Conservation (phyloP, 495 filamentous ascomycete species). For the Penicillium cosmopolitanum region DNA sequence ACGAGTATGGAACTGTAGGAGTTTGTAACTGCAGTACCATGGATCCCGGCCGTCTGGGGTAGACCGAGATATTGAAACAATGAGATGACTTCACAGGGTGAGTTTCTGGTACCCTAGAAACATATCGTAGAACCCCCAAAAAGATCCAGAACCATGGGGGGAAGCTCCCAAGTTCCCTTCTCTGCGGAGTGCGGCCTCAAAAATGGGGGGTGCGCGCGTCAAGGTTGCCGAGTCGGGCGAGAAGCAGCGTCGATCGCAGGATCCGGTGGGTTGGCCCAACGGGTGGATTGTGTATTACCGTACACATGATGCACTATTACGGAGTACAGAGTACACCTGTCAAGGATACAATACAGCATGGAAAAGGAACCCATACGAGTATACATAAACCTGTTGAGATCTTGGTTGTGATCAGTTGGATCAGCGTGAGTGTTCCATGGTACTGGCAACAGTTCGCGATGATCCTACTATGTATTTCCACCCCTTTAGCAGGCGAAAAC, state of each 20-base stretch:
- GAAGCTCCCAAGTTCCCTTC: background rate
- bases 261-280: conserved; percentile 32
- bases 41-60: background rate
- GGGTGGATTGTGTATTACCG: conserved; percentile 15
- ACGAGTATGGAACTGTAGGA: too few species aligned
- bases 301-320: background rate
- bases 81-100: background rate
- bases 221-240: conserved; percentile 18
- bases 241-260: conserved; percentile 25
- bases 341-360: too few species aligned
- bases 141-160: background rate
- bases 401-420: background rate
- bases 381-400: too few species aligned
- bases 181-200: background rate
- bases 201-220: conserved; percentile 15
- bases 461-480: background rate
- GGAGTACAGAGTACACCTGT: too few species aligned
- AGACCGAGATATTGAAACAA: background rate
- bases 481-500: too few species aligned
- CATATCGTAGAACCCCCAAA: background rate
- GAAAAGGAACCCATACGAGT: too few species aligned
- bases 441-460: background rate
- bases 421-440: background rate
- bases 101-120: conserved; percentile 1
- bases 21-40: too few species aligned